Evolutionary conservation across 352 stramenopile species (phyloP), one percentile per base, ranked within the genome.

Genomic region (Phytophthora kernoviae): DNA sequence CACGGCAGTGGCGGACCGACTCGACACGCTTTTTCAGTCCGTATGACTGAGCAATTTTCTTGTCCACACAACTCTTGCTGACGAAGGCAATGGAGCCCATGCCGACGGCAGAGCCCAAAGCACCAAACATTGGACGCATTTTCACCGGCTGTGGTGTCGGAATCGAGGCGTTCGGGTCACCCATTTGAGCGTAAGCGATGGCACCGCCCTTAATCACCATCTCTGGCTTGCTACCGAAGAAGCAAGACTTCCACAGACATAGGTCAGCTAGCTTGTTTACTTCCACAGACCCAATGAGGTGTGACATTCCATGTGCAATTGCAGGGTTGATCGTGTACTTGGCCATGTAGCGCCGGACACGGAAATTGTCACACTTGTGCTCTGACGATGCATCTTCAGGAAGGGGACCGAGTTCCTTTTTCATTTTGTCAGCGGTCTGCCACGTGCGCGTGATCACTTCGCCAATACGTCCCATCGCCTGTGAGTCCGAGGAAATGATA

Each of bases 321-420:
- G 93, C 93, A 15, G 96, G 96, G 66, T 99, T 99, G 70, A 99
- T 98, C 42, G 96, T 99, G 79, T 99, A 99, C 70, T 99, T 99
- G 27, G 96, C 92, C 43, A 99, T 66, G 77, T 98, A 99, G 10
- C 96, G 85, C 40, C 94, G 90, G 11, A 98, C 94, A 32, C 96
- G 88, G 54, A 97, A 94, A 69, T 99, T 99, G 71, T 99, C 96
- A 51, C 89, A 58, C 46, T 78, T 68, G 68, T 76, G 64, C 42
- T 62, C 46, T 6, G 74, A 70, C 1, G 57, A 68, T 10, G 70
- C 75, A 59, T 99, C 96, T 55, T 98, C 90, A 2, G 74, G 59
- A 3, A 99, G 76, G 5, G 73, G 57, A 14, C 96, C 96, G 12
- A 90, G 76, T 66, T 98, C 88, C 32, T 87, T 79, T 76, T 99